phyloP scores from a whole-genome alignment of 2,329 filamentous ascomycete species.

The Hypoxylon sp. region DNA sequence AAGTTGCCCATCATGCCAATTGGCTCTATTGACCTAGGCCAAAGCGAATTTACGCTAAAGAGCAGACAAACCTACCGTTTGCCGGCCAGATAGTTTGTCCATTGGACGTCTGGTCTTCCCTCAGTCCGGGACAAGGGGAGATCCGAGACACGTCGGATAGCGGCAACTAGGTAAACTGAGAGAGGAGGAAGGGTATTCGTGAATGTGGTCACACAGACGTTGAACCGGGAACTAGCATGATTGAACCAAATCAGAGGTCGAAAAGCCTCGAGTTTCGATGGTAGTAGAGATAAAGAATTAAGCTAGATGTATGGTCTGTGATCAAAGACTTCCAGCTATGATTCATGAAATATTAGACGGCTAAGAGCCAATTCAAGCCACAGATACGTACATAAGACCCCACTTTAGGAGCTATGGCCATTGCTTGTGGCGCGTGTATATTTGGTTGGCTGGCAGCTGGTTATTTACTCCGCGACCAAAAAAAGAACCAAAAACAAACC shows the following conservation, averaged over 20 bases:
- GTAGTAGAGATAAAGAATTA: background rate
- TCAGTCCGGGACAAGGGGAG: constrained; percentile 4
- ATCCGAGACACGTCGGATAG: constrained; percentile 25
- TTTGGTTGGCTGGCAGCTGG: background rate
- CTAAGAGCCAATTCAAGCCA: background rate
- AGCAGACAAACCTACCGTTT: background rate
- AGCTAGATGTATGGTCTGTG: background rate
- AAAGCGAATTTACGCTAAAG: background rate
- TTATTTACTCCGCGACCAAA: background rate
- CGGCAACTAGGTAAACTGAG: constrained; percentile 3
- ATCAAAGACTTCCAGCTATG: no score
- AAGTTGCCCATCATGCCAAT: background rate
- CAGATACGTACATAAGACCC: background rate
- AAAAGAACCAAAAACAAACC: no score
- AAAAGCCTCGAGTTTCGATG: background rate
- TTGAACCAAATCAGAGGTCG: background rate
- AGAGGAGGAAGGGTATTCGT: constrained; percentile 3
- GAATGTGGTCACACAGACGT: constrained; percentile 6
- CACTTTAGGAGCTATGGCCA: background rate
- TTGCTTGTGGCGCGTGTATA: background rate
- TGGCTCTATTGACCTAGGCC: background rate
- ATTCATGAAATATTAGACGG: no score
- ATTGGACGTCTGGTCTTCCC: background rate
- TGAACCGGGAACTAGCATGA: constrained; percentile 11
- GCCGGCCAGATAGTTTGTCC: background rate